Evolutionary conservation across 106 monocot genomes (phyloP), one percentile per base, ranked within the genome.

Genomic region (Dioscorea alata): DNA sequence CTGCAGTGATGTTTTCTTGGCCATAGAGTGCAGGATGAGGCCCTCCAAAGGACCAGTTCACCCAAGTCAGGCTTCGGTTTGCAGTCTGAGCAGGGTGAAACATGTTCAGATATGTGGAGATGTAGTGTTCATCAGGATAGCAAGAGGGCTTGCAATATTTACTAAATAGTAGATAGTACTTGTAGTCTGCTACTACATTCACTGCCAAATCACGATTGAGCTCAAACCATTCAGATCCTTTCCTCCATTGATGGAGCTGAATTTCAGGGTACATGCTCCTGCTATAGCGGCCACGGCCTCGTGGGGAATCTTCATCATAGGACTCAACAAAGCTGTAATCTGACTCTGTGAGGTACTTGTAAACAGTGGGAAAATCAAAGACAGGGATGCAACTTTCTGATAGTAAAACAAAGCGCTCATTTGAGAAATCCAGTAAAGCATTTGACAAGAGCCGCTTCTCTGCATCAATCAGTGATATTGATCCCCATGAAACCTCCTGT

Each of bases 381-480:
- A 81, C 67, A 0, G 80, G 80, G 13, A 81, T 81, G 75, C 80
- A 81, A 42, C 80, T 81, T 56, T 81, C 80, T 13, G 80, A 81
- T 23, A 81, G 70, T 33, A 81, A 67, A 58, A 81, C 57, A 62
- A 81, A 81, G 22, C 75, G 75, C 24, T 81, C 80, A 22, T 81
- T 81, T 12, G 75, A 75, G 75, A 81, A 81, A 67, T 81, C 80
- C 49, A 81, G 28, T 28, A 81, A 71, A 31, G 80, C 80, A 57
- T 81, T 81, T 24, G 80, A 75, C 60, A 81, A 49, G 61, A 81
- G 80, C 23, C 80, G 71, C 35, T 81, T 81, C 61, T 81, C 80
- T 51, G 80, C 75, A 56, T 81, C 80, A 17, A 81, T 14, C 13
- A 81, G 61, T 53, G 75, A 66, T 60, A 81, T 71, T 23, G 80